Conservation (phyloP, 2,329 filamentous ascomycete species). For the Aspergillus sp. region DNA sequence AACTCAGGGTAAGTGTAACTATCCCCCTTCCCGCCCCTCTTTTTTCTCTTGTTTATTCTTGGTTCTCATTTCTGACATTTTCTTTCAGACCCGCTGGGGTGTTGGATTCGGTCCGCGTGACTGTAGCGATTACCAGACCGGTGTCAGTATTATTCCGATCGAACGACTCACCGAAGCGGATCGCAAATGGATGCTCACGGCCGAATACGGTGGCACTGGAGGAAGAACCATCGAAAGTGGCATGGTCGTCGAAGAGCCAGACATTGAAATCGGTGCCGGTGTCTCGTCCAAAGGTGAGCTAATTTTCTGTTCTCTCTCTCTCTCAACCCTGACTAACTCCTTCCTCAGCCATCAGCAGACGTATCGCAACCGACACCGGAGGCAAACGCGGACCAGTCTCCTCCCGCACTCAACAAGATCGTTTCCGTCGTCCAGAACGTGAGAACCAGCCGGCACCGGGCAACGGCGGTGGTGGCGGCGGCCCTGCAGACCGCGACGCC, state of each 20-base stretch:
- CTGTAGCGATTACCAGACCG: conserved; percentile 90
- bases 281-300: conserved; percentile 77
- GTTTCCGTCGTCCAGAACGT: conserved; percentile 27
- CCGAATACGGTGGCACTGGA: conserved; percentile 86
- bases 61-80: conserved; percentile 22
- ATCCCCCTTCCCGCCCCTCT: background rate
- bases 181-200: conserved; percentile 92
- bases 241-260: conserved; percentile 89
- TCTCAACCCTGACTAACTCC: conserved; percentile 2
- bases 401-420: conserved; percentile 29
- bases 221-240: conserved; percentile 71
- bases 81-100: conserved; percentile 76
- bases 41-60: conserved; percentile 8
- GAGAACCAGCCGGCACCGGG: conserved; percentile 18
- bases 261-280: conserved; percentile 96
- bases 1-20: conserved; percentile 55
- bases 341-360: conserved; percentile 41
- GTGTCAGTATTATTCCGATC: conserved; percentile 89
- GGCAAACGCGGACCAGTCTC: conserved; percentile 44
- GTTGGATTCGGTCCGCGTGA: conserved; percentile 95
- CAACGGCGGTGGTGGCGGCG: conserved; percentile 10
- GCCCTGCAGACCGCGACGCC: conserved; percentile 29
- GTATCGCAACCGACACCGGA: conserved; percentile 44
- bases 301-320: background rate
- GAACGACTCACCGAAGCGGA: conserved; percentile 89